phyloP scores from a whole-genome alignment of 371 early-diverging fungal genomes.

The Circinella minor region DNA sequence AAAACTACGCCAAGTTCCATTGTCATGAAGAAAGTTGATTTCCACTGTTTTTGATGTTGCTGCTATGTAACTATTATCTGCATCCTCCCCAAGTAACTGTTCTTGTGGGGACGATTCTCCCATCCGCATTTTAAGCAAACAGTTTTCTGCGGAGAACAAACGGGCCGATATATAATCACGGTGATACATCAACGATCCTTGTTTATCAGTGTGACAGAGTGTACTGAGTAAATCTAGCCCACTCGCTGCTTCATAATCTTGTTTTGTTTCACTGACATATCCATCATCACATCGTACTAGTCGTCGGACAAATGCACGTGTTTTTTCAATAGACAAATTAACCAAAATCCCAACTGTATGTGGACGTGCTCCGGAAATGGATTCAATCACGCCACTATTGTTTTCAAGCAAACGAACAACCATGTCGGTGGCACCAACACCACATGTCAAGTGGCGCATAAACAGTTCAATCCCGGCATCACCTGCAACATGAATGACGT shows the following conservation, averaged over 20 bases:
- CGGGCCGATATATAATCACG: constrained; percentile 22
- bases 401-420: constrained; percentile 25
- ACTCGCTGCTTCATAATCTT: constrained; percentile 22
- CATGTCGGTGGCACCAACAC: constrained; percentile 36
- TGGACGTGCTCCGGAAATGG: constrained; percentile 17
- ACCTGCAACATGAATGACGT: constrained; percentile 26
- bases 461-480: constrained; percentile 34
- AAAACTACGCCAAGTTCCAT: constrained; percentile 28
- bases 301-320: constrained; percentile 1
- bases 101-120: background rate
- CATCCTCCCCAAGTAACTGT: background rate
- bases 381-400: constrained; percentile 22
- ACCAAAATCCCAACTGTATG: constrained; percentile 19
- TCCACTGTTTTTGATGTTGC: background rate
- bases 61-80: background rate
- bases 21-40: constrained; percentile 17
- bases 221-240: constrained; percentile 26
- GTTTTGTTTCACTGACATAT: constrained; percentile 1
- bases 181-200: constrained; percentile 16
- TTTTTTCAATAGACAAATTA: constrained; percentile 12
- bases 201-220: constrained; percentile 20
- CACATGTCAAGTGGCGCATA: constrained; percentile 30
- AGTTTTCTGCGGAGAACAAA: constrained; percentile 13
- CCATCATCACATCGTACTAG: constrained; percentile 6
- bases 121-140: constrained; percentile 24